Evolutionary conservation across 768 basidiomycete species (phyloP), one percentile per base, ranked within the genome.

Genomic region (Chiua virens): DNA sequence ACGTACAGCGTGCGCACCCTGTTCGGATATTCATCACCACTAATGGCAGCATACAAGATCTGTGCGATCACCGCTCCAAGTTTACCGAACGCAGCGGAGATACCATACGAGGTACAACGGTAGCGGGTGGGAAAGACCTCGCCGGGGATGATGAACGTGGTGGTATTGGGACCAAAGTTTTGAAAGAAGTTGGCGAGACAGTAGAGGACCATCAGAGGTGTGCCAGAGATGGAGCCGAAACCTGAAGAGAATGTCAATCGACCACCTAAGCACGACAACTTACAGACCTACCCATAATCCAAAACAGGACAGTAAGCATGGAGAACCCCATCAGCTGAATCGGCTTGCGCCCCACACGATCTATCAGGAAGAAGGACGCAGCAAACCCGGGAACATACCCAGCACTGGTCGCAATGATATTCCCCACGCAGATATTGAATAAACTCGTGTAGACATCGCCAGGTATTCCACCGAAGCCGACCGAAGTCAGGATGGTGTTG

Each of bases 71-170:
- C 81, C 40, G 90, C 90, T 22, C 90, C 90, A 40, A 88, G 72
- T 68, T 92, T 92, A 22, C 90, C 90, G 42, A 75, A 78, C 9
- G 87, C 90, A 2, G 90, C 90, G 14, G 84, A 83, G 58, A 92
- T 89, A 66, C 90, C 90, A 60, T 90, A 86, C 7, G 79, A 84
- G 4, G 88, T 89, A 5, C 86, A 87, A 45, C 90, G 82, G 68
- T 91, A 90, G 42, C 89, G 86, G 2, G 90, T 92, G 2, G 90
- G 90, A 80, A 90, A 92, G 27, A 75, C 78, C 64, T 92, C 90
- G 44, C 86, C 87, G 0, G 90, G 88, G 13, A 91, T 73, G 49
- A 90, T 60, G 69, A 92, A 92, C 0, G 88, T 89, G 2, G 87
- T 90, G 1, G 78, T 78, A 58, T 32, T 32, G 32, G 32, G 32